Evolutionary conservation across 1,284 basidiomycete genomes (phyloP), one percentile per base, ranked within the genome.

Genomic region (Serendipita sp.): DNA sequence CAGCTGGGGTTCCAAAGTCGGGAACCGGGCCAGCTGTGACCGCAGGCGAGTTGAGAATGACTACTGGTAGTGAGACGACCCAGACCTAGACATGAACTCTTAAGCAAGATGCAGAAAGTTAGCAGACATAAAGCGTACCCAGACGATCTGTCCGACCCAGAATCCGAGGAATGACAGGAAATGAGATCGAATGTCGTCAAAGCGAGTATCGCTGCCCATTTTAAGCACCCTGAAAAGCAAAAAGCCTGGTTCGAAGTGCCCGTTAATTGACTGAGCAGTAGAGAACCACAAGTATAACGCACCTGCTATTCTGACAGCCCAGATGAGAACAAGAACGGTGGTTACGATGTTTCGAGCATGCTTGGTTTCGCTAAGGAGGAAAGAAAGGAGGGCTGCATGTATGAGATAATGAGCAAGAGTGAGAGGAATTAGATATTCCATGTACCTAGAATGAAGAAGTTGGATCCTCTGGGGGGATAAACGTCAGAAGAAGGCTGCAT

Each of bases 211-310:
- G 63, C 79, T 81, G 1, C 84, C 84, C 3, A 77, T 82, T 70
- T 82, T 85, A 47, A 87, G 69, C 2, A 88, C 84, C 15, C 84
- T 79, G 71, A 82, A 83, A 15, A 87, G 75, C 5, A 86, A 73
- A 71, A 86, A 86, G 0, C 80, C 83, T 79, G 65, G 60, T 12
- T 38, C 35, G 69, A 61, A 10, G 47, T 58, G 10, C 42, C 6
- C 10, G 17, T 44, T 3, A 50, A 12, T 38, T 30, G 41, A 8
- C 17, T 4, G 29, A 61, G 32, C 43, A 17, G 38, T 17, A 26
- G 17, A 26, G 45, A 60, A 17, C 34, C 29, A 22, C 32, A 34
- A 5, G 8, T 42, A 53, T 45, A 45, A 64, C 69, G 32, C 15
- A 78, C 79, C 79, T 61, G 79, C 79, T 5, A 82, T 76, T 29